Conservation (phyloP, 2,329 filamentous ascomycete species). For the Fusarium xyrophilum region DNA sequence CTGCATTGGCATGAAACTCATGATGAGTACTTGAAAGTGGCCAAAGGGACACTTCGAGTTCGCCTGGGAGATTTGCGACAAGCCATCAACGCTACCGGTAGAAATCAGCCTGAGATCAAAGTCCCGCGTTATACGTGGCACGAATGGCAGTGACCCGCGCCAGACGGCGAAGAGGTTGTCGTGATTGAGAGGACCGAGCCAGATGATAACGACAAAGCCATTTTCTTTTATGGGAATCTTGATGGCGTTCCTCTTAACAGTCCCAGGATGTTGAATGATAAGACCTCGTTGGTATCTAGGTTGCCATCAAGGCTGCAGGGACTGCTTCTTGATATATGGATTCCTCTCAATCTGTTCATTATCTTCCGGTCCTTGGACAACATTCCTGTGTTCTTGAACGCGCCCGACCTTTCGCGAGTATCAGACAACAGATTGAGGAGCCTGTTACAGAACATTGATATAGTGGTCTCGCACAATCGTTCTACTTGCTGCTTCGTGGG, state of each 20-base stretch:
- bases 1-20: slow-evolving; percentile 58
- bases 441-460: background rate
- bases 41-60: slow-evolving; percentile 47
- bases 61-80: slow-evolving; percentile 24
- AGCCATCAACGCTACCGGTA: slow-evolving; percentile 29
- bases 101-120: slow-evolving; percentile 42
- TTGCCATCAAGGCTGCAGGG: slow-evolving; percentile 23
- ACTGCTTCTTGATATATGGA: slow-evolving; percentile 38
- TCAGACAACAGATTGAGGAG: accelerated
- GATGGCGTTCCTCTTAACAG: slow-evolving; percentile 51
- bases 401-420: accelerated
- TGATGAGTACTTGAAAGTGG: slow-evolving; percentile 54
- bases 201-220: slow-evolving; percentile 51
- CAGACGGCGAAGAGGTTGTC: slow-evolving; percentile 46
- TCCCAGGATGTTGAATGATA: slow-evolving; percentile 1
- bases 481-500: background rate
- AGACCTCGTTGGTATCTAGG: background rate
- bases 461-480: background rate
- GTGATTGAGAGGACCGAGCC: slow-evolving; percentile 58
- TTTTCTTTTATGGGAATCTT: slow-evolving; percentile 60
- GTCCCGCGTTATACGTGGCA: slow-evolving; percentile 51
- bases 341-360: slow-evolving; percentile 41
- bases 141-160: slow-evolving; percentile 54
- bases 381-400: slow-evolving; percentile 40
- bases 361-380: slow-evolving; percentile 44